These are phyloP conservation scores for Botrytis squamosa DNA, from an alignment of 2,329 filamentous ascomycete genomes.

Conservation along the genomic window DNA sequence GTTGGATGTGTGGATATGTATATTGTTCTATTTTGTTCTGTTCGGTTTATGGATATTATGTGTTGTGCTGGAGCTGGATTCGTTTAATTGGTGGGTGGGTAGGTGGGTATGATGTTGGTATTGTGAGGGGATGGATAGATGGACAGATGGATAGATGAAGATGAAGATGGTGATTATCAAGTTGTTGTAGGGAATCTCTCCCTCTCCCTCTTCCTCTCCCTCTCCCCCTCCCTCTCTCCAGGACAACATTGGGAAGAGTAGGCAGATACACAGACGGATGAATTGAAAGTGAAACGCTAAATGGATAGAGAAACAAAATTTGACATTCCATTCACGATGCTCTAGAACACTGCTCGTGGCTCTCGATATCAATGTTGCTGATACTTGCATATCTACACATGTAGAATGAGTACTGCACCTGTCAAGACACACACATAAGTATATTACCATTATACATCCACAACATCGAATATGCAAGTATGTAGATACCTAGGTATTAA, in stretches of 20 bases:
- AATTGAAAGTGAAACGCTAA: background rate
- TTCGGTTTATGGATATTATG: no score
- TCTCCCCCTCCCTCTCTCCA: no score
- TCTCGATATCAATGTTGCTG: background rate
- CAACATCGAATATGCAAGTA: background rate
- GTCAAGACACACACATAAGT: background rate
- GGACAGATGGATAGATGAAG: no score
- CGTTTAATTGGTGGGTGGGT: no score
- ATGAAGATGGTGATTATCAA: background rate
- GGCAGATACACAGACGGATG: background rate
- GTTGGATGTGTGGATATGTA: no score
- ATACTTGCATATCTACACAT: background rate
- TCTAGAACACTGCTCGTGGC: background rate
- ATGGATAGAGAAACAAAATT: background rate
- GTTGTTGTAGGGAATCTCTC: background rate
- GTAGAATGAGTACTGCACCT: background rate
- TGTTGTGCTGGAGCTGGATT: no score
- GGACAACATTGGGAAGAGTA: background rate
- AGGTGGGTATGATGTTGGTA: no score
- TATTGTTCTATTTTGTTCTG: no score
- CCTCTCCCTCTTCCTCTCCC: background rate
- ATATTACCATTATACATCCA: background rate
- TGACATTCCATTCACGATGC: background rate
- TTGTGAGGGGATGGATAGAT: no score
- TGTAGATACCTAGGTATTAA: background rate